Base-by-base conservation (phyloP, 2,329 filamentous ascomycete species). In the Talaromyces sp. region DNA sequence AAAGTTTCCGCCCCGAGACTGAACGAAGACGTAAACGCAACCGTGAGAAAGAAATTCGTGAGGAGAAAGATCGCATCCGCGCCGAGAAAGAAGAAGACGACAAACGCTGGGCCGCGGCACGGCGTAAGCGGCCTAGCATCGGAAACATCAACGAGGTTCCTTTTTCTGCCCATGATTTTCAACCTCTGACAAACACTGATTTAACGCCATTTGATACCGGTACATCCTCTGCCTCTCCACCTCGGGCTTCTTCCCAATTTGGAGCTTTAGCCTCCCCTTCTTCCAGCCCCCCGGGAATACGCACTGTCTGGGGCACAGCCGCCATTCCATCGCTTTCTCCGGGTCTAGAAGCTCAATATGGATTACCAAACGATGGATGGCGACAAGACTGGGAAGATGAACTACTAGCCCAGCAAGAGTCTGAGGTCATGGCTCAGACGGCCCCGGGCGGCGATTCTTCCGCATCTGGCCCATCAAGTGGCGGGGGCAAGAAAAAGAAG, bases 301-400 rank as follows among this genome's bases (percentile, higher is more conserved):
- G 86, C 56, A 97, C 93, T 0, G 90, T 97, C 0, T 97, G 93
- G 93, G 93, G 93, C n/a, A 97, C 93, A 0, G 80, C 83, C 3
- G 85, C 82, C 0, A 76, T 96, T 2, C 67, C 77, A 2, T 77
- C 85, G 0, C 75, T 75, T 1, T 86, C 84, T 3, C 84, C 86
- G 2, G 80, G 82, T 10, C 64, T 85, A 24, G 58, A 70, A 10
- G 68, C 75, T 24, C 72, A 73, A 3, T 64, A 56, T 4, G 49
- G 60, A 49, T 65, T 72, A 6, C 75, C 72, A 2, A 85, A 91
- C 56, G 92, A 97, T 68, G 93, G 92, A 0, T 97, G 92, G 92
- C 77, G 93, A 14, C 86, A 89, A 63, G 90, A 87, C 1, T 90
- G 87, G 87, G 90, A 96, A 65, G 86, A 88, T 52, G 84, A 96